Conservation (phyloP, 495 filamentous ascomycete genomes). For the Pseudomonodictys pantanalensis region DNA sequence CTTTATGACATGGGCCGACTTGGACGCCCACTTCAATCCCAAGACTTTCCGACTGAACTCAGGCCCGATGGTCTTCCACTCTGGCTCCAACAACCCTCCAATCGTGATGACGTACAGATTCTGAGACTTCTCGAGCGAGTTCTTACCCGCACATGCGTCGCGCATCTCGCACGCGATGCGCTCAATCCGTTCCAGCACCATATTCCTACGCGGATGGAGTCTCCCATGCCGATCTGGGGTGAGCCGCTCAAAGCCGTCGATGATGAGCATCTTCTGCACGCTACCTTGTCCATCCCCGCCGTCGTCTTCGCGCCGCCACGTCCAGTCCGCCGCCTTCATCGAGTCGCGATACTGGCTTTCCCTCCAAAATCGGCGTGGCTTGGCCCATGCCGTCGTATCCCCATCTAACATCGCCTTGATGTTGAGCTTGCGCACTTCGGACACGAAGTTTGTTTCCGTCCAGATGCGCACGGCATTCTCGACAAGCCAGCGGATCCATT, state of each 20-base stretch:
- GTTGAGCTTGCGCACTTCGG: background rate
- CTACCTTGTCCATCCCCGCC: background rate
- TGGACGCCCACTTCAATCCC: no score
- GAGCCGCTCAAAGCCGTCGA: background rate
- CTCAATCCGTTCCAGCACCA: background rate
- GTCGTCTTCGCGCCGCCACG: background rate
- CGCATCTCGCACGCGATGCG: background rate
- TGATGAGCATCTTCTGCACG: background rate
- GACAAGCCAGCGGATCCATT: background rate
- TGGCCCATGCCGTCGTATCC: background rate
- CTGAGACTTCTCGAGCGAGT: background rate
- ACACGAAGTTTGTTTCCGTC: background rate
- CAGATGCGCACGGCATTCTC: background rate
- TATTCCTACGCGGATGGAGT: background rate
- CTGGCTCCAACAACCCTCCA: background rate
- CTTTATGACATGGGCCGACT: no score
- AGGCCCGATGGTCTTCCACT: no score
- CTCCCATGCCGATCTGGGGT: no score
- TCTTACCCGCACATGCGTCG: no score
- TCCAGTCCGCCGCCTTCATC: background rate
- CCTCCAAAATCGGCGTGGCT: background rate
- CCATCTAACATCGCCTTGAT: background rate
- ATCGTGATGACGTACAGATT: background rate
- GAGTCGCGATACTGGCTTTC: background rate
- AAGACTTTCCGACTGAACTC: no score